phyloP scores from a whole-genome alignment of 345 rosid genomes.

The Microthlaspi erraticum region DNA sequence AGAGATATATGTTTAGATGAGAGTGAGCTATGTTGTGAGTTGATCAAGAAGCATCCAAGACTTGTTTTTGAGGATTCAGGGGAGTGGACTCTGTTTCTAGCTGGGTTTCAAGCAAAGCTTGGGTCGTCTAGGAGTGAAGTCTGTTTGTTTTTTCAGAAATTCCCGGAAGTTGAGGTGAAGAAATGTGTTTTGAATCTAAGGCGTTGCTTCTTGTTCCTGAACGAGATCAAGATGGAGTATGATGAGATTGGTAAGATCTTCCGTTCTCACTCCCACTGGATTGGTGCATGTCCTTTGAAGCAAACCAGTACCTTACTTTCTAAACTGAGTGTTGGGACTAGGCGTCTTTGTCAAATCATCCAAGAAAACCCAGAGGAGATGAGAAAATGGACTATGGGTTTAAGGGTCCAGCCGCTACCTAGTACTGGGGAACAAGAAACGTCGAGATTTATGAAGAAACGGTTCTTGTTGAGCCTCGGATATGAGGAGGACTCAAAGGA shows the following conservation, averaged over 20 bases:
- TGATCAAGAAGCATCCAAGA: conserved; percentile 56
- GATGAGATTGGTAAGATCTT: conserved; percentile 57
- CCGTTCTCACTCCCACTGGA: conserved; percentile 48
- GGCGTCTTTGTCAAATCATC: conserved; percentile 56
- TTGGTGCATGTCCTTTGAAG: conserved; percentile 60
- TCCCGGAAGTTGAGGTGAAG: conserved; percentile 52
- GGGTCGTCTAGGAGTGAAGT: conserved; percentile 55
- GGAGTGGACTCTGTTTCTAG: conserved; percentile 45
- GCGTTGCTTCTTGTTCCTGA: conserved; percentile 54
- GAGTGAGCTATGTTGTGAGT: conserved; percentile 47
- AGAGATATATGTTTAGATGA: conserved; percentile 39
- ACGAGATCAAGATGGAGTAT: conserved; percentile 61
- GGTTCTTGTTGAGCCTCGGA: conserved; percentile 62
- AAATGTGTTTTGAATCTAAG: conserved; percentile 59
- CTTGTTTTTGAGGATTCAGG: conserved; percentile 67
- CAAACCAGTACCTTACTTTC: conserved; percentile 49
- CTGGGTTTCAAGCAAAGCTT: conserved; percentile 59
- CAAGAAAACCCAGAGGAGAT: conserved; percentile 63
- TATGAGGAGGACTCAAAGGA: conserved; percentile 45
- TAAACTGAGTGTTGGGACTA: conserved; percentile 59
- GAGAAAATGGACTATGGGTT: conserved; percentile 64
- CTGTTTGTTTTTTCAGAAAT: conserved; percentile 51
- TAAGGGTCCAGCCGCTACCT: conserved; percentile 50
- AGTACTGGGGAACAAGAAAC: conserved; percentile 31
- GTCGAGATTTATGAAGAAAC: conserved; percentile 50